These are phyloP conservation scores for Jaenimonas drosophilae DNA, from an alignment of 208 protist genomes.

Conservation along the genomic window DNA sequence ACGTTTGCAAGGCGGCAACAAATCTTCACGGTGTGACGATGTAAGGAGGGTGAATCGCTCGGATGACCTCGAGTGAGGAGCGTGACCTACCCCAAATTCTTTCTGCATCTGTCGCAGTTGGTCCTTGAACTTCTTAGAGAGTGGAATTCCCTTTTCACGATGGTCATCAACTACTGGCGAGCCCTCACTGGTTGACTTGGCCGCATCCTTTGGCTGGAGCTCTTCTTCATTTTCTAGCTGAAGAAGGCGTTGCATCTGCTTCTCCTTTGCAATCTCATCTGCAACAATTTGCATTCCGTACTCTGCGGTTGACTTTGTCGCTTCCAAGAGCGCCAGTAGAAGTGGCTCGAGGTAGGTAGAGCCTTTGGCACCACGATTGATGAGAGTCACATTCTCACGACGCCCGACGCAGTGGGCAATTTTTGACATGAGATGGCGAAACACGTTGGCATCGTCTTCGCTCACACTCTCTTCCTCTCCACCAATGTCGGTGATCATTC, in stretches of 20 bases:
- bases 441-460: constrained; percentile 4
- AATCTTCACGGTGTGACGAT: constrained; percentile 45
- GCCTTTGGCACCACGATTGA: constrained; percentile 58
- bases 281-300: constrained; percentile 87
- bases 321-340: constrained; percentile 41
- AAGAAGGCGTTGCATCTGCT: constrained; percentile 85
- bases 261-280: constrained; percentile 82
- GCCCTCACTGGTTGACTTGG: too few relatives aligned
- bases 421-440: constrained; percentile 49
- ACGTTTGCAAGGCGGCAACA: constrained; percentile 51
- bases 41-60: constrained; percentile 62
- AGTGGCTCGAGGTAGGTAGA: constrained; percentile 52
- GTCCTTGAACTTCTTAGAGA: not conserved
- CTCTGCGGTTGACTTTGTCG: constrained; percentile 52
- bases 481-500: constrained; percentile 28
- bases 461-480: constrained; percentile 8
- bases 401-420: constrained; percentile 39
- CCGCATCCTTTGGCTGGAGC: not conserved
- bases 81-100: not conserved
- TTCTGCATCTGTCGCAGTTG: constrained; percentile 2
- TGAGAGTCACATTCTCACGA: constrained; percentile 76
- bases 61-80: not conserved
- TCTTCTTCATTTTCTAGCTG: constrained; percentile 47
- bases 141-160: not conserved
- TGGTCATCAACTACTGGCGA: too few relatives aligned